Conservation (phyloP, 371 early-diverging fungal species). For the Choanephora cucurbitarum region DNA sequence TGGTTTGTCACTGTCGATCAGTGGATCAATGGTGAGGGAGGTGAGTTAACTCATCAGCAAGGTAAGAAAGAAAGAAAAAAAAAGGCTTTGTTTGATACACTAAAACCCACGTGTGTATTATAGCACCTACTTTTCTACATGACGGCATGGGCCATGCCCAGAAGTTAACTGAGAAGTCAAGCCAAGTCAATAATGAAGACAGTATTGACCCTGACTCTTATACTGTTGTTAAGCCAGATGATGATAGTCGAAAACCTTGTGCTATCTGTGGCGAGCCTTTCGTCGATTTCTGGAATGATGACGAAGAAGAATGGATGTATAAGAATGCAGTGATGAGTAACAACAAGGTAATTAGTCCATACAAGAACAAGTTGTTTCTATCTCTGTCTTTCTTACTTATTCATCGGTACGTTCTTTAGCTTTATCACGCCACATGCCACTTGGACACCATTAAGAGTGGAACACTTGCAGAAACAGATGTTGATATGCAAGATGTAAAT, state of each 20-base stretch:
- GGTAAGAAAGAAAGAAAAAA: slow-evolving; percentile 19
- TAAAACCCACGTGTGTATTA: too few species aligned
- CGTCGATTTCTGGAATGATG: slow-evolving; percentile 84
- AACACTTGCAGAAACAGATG: slow-evolving; percentile 12
- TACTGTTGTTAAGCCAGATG: slow-evolving; percentile 55
- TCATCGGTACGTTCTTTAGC: slow-evolving; percentile 26
- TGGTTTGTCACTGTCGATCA: slow-evolving; percentile 83
- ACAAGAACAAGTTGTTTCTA: not conserved
- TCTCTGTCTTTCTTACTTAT: not conserved
- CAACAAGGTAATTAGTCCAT: slow-evolving; percentile 49
- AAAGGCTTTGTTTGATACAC: not conserved
- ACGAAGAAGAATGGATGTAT: slow-evolving; percentile 89
- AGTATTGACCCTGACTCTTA: slow-evolving; percentile 29
- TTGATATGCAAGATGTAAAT: slow-evolving; percentile 21
- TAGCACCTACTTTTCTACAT: slow-evolving; percentile 47
- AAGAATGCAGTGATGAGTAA: slow-evolving; percentile 77
- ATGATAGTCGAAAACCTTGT: slow-evolving; percentile 61
- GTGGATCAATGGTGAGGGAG: slow-evolving; percentile 52
- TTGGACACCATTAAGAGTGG: slow-evolving; percentile 54
- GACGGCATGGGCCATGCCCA: slow-evolving; percentile 24
- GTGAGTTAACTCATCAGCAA: slow-evolving; percentile 52
- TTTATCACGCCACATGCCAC: slow-evolving; percentile 73
- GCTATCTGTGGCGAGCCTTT: slow-evolving; percentile 89
- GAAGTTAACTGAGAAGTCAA: slow-evolving; percentile 19
- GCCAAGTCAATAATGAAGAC: slow-evolving; percentile 19